Evolutionary conservation across 208 protist genomes (phyloP).

Genomic region (Trypanosoma melophagium): DNA sequence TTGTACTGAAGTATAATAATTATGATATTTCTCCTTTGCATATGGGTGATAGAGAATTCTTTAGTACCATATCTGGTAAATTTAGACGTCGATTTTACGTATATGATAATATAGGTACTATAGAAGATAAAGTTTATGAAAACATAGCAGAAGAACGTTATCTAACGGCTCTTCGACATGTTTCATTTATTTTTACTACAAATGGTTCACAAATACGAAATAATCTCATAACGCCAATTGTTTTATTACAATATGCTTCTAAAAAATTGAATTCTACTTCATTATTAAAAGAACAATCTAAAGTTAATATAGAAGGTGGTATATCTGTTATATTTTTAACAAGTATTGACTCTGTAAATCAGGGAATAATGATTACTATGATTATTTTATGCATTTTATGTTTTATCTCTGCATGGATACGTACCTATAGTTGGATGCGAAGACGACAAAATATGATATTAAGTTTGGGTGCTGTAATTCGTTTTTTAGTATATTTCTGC

Average conservation of each 20-base stretch:
- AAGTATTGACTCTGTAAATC: conserved; percentile 31
- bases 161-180: conserved; percentile 33
- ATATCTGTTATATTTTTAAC: conserved; percentile 37
- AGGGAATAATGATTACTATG: conserved; percentile 51
- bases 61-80: conserved; percentile 17
- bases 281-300: neutral
- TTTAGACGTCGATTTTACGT: conserved; percentile 63
- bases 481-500: conserved; percentile 76
- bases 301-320: conserved; percentile 11
- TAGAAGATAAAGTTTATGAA: neutral
- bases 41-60: conserved; percentile 40
- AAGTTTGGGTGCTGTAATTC: conserved; percentile 40
- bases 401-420: conserved; percentile 62
- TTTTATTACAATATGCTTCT: conserved; percentile 61
- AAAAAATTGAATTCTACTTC: conserved; percentile 32
- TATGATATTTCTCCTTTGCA: conserved; percentile 31
- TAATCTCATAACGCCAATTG: conserved; percentile 33
- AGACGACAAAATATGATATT: conserved; percentile 74
- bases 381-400: conserved; percentile 57
- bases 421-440: conserved; percentile 83
- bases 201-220: conserved; percentile 10
- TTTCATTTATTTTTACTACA: conserved; percentile 36
- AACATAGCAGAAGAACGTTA: neutral
- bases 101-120: conserved; percentile 68
- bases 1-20: conserved; percentile 58